Base-by-base conservation (phyloP, 352 stramenopile genomes). In the Nothophytophthora sp. region DNA sequence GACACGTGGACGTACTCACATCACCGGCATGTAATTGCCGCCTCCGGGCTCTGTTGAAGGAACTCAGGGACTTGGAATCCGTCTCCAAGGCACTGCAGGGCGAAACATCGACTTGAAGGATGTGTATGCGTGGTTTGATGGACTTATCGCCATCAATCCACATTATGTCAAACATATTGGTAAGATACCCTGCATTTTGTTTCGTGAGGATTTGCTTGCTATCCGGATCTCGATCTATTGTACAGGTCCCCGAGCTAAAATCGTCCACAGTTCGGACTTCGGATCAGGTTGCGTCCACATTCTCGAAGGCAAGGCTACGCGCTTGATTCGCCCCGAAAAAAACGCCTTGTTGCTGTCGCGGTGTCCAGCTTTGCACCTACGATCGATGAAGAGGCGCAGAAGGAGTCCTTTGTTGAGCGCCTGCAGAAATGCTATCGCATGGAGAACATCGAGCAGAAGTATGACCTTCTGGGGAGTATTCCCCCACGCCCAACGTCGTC, bases 401-500 rank as follows among this genome's bases (percentile, higher is more conserved):
- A 35, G 23, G 24, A 13, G n/a, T 55, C 37, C 0, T 59, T 59
- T 13, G 41, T 51, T 8, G 32, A 32, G 43, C 47, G 28, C 10
- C 29, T 59, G 2, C 29, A 47, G n/a, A 49, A 43, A 19, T 34
- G 32, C 1, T 15, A 27, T 12, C 32, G 41, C 5, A 24, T 49
- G 4, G 50, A 23, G 3, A 12, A 51, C 15, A 16, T 19, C 4
- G 24, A 40, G 19, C 25, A 46, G 24, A 16, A 35, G 4, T 51
- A 59, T n/a, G 22, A 20, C 1, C 8, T 59, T 32, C 24, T 59
- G 13, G 12, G 32, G 3, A 49, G 30, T 43, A 51, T 59, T 16
- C 35, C 51, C 51, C 51, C 13, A 59, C 50, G 1, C 41, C 50
- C 1, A 51, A 46, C 23, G 22, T 59, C 8, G 50, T 59, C 3